Percentiles rank a stretch among this genome's conserved stretches.
Conservation (phyloP, 2,329 filamentous ascomycete species). For the Nemania sp. region DNA sequence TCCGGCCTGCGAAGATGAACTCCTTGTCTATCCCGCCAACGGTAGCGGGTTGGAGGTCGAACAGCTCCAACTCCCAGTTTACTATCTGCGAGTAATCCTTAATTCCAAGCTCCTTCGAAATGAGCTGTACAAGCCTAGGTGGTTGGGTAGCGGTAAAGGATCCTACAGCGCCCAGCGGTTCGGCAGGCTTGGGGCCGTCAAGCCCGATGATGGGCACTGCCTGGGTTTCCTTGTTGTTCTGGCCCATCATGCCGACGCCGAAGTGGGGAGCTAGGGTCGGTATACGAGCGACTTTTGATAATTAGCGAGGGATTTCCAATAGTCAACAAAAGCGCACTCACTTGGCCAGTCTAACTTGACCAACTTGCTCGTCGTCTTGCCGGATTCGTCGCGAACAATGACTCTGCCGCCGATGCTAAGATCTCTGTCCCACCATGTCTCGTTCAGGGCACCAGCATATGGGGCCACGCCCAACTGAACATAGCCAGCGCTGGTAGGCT, state of each 20-base stretch:
- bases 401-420: slow-evolving; percentile 88
- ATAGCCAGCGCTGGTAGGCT: slow-evolving; percentile 84
- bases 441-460: slow-evolving; percentile 84
- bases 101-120: slow-evolving; percentile 77
- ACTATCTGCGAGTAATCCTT: slow-evolving; percentile 73
- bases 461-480: slow-evolving; percentile 88
- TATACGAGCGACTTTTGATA: slow-evolving; percentile 69
- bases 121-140: slow-evolving; percentile 78
- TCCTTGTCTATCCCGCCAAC: slow-evolving; percentile 86
- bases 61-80: slow-evolving; percentile 97
- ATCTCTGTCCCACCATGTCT: slow-evolving; percentile 97
- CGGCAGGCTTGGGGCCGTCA: slow-evolving; percentile 61
- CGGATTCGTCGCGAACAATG: slow-evolving; percentile 73
- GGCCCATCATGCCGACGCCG: slow-evolving; percentile 70
- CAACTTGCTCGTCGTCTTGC: slow-evolving; percentile 78
- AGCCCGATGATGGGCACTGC: slow-evolving; percentile 93
- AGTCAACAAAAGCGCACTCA: slow-evolving; percentile 37
- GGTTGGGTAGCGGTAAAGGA: slow-evolving; percentile 85
- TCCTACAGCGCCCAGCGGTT: slow-evolving; percentile 62
- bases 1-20: slow-evolving; percentile 91
- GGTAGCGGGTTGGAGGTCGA: slow-evolving; percentile 82
- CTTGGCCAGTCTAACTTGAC: slow-evolving; percentile 92
- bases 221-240: slow-evolving; percentile 84
- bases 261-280: slow-evolving; percentile 95
- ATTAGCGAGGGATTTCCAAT: slow-evolving; percentile 19